phyloP scores from a whole-genome alignment of 2,329 filamentous ascomycete genomes.

The Bipolaris oryzae region DNA sequence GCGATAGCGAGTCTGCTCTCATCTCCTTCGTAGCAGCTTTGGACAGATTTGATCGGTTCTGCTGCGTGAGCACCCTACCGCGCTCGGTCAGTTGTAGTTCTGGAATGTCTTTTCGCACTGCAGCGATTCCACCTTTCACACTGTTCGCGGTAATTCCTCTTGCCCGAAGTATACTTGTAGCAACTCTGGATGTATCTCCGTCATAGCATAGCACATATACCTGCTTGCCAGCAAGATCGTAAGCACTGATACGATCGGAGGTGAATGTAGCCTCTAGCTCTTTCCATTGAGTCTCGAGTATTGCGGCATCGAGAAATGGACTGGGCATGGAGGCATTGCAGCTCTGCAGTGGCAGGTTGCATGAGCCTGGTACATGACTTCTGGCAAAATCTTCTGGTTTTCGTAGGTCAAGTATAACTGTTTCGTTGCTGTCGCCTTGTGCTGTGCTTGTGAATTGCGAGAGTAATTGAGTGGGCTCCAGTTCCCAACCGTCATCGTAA shows the following conservation, averaged over 20 bases:
- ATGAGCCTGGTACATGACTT: conserved; percentile 26
- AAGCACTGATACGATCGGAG: conserved; percentile 21
- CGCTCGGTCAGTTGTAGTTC: conserved; percentile 16
- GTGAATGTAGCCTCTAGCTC: conserved; percentile 28
- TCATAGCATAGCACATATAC: conserved; percentile 27
- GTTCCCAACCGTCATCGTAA: conserved; percentile 32
- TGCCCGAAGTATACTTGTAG: conserved; percentile 27
- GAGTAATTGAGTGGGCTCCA: conserved; percentile 17
- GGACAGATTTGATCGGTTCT: conserved; percentile 10
- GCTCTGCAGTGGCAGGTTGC: conserved; percentile 29
- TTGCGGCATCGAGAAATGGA: conserved; percentile 23
- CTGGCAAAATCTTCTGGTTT: conserved; percentile 25
- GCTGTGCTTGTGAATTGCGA: conserved; percentile 13
- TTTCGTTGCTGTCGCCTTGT: background rate
- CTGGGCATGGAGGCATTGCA: conserved; percentile 14
- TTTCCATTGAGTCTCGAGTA: conserved; percentile 28
- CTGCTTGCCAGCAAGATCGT: conserved; percentile 25
- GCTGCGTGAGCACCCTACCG: conserved; percentile 6
- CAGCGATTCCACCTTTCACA: conserved; percentile 24
- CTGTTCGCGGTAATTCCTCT: conserved; percentile 23
- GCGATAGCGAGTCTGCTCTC: conserved; percentile 10
- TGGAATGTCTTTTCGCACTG: conserved; percentile 18
- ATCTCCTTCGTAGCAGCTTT: conserved; percentile 2
- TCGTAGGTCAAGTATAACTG: conserved; percentile 23
- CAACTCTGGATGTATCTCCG: conserved; percentile 27